A percentile compares a stretch with the other conserved stretches of the same genome.
phyloP scores from a whole-genome alignment of 2,329 filamentous ascomycete genomes.

The Colletotrichum magnum region DNA sequence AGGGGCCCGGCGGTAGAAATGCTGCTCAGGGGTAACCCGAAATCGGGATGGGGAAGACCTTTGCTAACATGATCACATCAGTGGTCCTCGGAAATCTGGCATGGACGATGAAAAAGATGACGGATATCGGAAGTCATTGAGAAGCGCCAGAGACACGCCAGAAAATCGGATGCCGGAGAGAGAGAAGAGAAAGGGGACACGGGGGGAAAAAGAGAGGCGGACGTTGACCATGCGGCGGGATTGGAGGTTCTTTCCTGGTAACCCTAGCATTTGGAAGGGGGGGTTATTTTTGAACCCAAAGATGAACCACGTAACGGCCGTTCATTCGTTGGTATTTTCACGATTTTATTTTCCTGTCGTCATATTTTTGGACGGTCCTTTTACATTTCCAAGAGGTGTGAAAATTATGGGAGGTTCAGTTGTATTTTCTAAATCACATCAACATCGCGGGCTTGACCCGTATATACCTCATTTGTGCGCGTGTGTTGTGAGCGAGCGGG shows the following conservation, averaged over 20 bases:
- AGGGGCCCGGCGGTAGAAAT: slow-evolving; percentile 7
- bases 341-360: slow-evolving; percentile 13
- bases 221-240: slow-evolving; percentile 24
- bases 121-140: slow-evolving; percentile 5
- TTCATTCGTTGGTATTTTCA: slow-evolving; percentile 36
- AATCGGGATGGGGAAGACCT: slow-evolving; percentile 6
- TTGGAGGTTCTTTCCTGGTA: slow-evolving; percentile 31
- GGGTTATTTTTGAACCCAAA: slow-evolving; percentile 21
- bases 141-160: not conserved
- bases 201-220: slow-evolving; percentile 11
- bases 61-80: slow-evolving; percentile 35
- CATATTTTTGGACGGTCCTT: slow-evolving; percentile 25
- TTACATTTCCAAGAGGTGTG: slow-evolving; percentile 13
- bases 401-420: slow-evolving; percentile 15
- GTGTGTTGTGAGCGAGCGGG: too few relatives aligned
- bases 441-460: slow-evolving; percentile 16
- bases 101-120: not conserved
- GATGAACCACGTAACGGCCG: slow-evolving; percentile 40
- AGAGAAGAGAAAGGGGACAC: slow-evolving; percentile 3
- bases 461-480: slow-evolving; percentile 28
- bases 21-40: slow-evolving; percentile 28
- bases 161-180: slow-evolving; percentile 12
- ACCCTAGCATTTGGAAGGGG: slow-evolving; percentile 20
- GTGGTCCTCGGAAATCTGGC: slow-evolving; percentile 21
- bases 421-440: slow-evolving; percentile 20